A percentile compares a stretch with the other conserved stretches of the same genome.
Conservation (phyloP, 1,284 basidiomycete species). For the Pyrrhoderma noxium region DNA sequence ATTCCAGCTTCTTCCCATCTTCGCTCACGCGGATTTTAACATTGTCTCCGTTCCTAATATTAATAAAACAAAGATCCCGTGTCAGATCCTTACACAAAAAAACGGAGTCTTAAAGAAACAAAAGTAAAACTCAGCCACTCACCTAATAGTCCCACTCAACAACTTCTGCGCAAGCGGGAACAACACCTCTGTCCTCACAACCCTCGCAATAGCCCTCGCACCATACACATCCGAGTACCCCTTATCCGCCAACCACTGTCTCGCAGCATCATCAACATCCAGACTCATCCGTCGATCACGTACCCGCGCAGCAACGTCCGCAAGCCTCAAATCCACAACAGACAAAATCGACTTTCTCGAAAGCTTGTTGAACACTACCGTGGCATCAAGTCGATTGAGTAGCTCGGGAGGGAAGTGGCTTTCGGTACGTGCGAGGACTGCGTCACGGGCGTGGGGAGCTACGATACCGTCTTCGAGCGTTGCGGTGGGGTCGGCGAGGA, state of each 20-base stretch:
- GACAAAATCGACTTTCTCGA: conserved; percentile 65
- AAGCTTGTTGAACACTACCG: conserved; percentile 86
- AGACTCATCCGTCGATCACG: conserved; percentile 62
- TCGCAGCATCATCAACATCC: conserved; percentile 59
- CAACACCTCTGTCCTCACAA: conserved; percentile 72
- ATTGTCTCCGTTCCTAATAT: conserved; percentile 37
- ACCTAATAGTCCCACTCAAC: conserved; percentile 70
- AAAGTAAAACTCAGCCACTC: too few species aligned
- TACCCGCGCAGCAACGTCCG: conserved; percentile 67
- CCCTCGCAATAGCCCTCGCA: conserved; percentile 75
- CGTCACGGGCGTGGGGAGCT: conserved; percentile 51
- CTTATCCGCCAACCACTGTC: conserved; percentile 66
- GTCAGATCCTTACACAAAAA: too few species aligned
- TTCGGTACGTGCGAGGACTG: conserved; percentile 71
- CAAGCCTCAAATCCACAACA: conserved; percentile 71
- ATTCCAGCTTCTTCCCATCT: conserved; percentile 40
- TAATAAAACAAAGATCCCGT: background rate
- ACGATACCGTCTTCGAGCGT: conserved; percentile 63
- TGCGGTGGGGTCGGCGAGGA: conserved; percentile 65
- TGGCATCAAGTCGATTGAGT: conserved; percentile 83
- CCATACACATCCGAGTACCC: conserved; percentile 88
- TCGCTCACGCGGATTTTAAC: conserved; percentile 46
- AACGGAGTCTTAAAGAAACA: too few species aligned
- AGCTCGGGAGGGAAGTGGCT: conserved; percentile 88
- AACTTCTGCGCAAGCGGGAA: conserved; percentile 75